Evolutionary conservation across 257 asterid genomes (phyloP).

Genomic region (Rehmannia glutinosa): DNA sequence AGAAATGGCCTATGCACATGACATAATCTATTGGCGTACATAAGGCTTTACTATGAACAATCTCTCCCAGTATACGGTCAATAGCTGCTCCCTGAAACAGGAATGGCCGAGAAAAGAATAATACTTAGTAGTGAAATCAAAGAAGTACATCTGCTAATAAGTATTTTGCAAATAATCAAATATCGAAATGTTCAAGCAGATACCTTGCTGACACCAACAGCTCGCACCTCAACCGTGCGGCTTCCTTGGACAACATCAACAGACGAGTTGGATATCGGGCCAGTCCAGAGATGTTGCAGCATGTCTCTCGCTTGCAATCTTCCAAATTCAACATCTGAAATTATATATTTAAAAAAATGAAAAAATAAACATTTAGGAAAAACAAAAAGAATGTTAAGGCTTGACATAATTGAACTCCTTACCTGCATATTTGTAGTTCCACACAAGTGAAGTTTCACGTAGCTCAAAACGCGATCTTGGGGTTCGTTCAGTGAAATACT

Average conservation of each 20-base stretch:
- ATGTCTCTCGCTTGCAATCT: conserved; percentile 80
- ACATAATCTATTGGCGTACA: conserved; percentile 66
- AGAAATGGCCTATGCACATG: conserved; percentile 69
- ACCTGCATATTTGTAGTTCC: conserved; percentile 88
- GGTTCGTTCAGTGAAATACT: conserved; percentile 81
- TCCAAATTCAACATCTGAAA: conserved; percentile 76
- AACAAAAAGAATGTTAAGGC: not conserved
- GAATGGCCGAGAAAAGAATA: not conserved
- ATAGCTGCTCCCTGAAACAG: conserved; percentile 72
- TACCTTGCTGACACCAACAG: conserved; percentile 81
- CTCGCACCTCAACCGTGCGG: conserved; percentile 71
- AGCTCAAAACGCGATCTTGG: conserved; percentile 68
- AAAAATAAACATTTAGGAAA: not conserved
- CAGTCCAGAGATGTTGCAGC: conserved; percentile 89
- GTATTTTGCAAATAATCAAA: no score
- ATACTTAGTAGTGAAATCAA: not conserved
- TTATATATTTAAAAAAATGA: not conserved
- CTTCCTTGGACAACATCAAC: conserved; percentile 82
- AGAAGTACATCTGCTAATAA: not conserved
- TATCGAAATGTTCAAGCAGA: conserved; percentile 2
- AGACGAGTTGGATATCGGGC: conserved; percentile 83
- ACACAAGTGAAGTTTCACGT: conserved; percentile 73
- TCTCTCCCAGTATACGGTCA: conserved; percentile 77
- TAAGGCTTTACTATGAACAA: conserved; percentile 64
- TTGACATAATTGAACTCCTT: conserved; percentile 1